Evolutionary conservation across 495 filamentous ascomycete species (phyloP).

Genomic region (Penicillium lividum): DNA sequence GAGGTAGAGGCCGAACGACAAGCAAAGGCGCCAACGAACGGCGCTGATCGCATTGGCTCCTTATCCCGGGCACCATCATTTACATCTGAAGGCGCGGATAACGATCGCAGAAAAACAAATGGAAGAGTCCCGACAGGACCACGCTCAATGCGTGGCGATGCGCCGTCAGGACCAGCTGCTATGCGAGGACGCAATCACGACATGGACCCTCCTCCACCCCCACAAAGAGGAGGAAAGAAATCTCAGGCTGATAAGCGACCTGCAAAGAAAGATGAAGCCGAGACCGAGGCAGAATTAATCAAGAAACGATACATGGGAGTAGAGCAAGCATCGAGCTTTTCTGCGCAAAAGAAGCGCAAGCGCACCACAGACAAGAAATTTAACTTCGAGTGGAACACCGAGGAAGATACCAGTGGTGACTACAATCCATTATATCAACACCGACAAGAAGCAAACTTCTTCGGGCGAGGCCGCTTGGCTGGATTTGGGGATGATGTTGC

Average conservation of each 20-base stretch:
- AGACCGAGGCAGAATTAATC: conserved; percentile 71
- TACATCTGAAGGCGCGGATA: conserved; percentile 3
- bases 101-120: conserved; percentile 13
- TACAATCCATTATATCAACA: conserved; percentile 87
- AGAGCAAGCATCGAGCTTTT: conserved; percentile 84
- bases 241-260: conserved; percentile 56
- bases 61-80: conserved; percentile 4
- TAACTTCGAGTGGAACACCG: conserved; percentile 97
- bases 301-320: conserved; percentile 90
- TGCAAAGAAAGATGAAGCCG: conserved; percentile 60
- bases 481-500: conserved; percentile 79
- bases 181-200: conserved; percentile 58
- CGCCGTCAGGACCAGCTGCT: conserved; percentile 54
- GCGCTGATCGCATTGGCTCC: conserved; percentile 28
- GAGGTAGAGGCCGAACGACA: conserved; percentile 73
- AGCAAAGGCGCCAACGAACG: conserved; percentile 35
- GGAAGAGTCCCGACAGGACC: conserved; percentile 71
- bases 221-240: conserved; percentile 32
- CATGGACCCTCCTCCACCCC: conserved; percentile 53
- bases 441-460: conserved; percentile 73
- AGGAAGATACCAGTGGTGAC: conserved; percentile 91
- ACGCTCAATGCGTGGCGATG: conserved; percentile 65
- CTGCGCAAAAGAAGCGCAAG: conserved; percentile 93
- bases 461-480: conserved; percentile 76
- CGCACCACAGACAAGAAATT: conserved; percentile 96